Conservation (phyloP, 805 yeast species). For the Metschnikowia reukaufii region DNA sequence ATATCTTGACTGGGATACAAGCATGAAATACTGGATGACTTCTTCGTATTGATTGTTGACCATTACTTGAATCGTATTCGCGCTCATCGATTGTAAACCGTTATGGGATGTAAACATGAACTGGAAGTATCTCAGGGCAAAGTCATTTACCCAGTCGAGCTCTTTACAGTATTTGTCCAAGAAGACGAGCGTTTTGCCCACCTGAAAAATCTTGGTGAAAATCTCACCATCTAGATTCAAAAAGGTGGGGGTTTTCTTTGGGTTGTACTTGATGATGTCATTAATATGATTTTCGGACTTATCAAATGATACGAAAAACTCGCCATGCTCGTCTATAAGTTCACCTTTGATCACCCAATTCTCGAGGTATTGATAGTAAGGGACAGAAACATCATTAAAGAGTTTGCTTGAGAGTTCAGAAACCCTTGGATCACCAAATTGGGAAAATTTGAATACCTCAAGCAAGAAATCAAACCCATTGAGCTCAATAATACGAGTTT, state of each 20-base stretch:
- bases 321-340: constrained; percentile 51
- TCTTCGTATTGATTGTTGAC: constrained; percentile 49
- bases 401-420: constrained; percentile 42
- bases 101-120: constrained; percentile 30
- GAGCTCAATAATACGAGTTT: constrained; percentile 28
- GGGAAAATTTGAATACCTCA: constrained; percentile 47
- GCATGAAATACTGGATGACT: constrained; percentile 51
- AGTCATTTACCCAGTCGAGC: constrained; percentile 57
- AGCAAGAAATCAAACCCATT: constrained; percentile 57
- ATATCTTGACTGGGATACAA: constrained; percentile 47
- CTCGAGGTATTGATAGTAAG: constrained; percentile 59
- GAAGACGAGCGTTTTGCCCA: constrained; percentile 72
- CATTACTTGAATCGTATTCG: constrained; percentile 36
- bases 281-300: constrained; percentile 29
- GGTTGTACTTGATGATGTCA: constrained; percentile 33
- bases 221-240: constrained; percentile 32
- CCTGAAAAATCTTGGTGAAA: constrained; percentile 52
- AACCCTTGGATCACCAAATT: constrained; percentile 64
- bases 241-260: constrained; percentile 46
- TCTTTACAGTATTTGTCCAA: constrained; percentile 67
- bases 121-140: constrained; percentile 34
- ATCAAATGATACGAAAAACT: constrained; percentile 57
- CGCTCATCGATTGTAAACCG: constrained; percentile 34
- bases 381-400: constrained; percentile 47
- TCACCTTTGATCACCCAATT: constrained; percentile 74